A percentile compares a stretch with the other conserved stretches of the same genome.
Evolutionary conservation across 371 early-diverging fungal species (phyloP).

Genomic region (Sporodiniella umbellata): DNA sequence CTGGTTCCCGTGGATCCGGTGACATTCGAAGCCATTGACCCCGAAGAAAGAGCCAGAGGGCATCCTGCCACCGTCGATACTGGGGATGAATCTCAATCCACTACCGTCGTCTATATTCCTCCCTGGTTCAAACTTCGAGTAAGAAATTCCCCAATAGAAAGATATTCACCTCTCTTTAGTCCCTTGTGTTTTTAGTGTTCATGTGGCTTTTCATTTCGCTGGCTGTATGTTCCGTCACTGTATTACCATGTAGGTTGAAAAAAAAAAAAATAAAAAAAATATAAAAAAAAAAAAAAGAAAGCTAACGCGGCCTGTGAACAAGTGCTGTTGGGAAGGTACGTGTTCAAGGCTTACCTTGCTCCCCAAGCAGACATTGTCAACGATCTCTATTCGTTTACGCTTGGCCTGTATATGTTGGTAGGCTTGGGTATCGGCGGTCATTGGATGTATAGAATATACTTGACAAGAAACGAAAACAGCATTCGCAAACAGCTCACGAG

Average conservation of each 20-base stretch:
- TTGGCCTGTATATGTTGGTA: slow-evolving; percentile 38
- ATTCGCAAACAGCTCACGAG: no score
- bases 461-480: no score
- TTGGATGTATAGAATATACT: slow-evolving; percentile 5
- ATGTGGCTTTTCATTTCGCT: slow-evolving; percentile 60
- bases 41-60: slow-evolving; percentile 52
- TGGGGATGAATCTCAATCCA: slow-evolving; percentile 45
- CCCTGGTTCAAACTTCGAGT: slow-evolving; percentile 56
- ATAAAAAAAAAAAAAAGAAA: neutral
- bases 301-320: no score
- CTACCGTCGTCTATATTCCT: slow-evolving; percentile 66
- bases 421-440: slow-evolving; percentile 17
- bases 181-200: slow-evolving; percentile 29
- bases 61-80: slow-evolving; percentile 55
- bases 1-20: slow-evolving; percentile 69
- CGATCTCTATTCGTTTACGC: slow-evolving; percentile 57
- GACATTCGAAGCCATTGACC: slow-evolving; percentile 56
- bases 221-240: slow-evolving; percentile 45
- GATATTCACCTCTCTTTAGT: slow-evolving; percentile 4
- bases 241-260: slow-evolving; percentile 49
- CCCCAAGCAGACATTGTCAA: slow-evolving; percentile 38
- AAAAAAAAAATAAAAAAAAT: neutral
- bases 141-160: neutral
- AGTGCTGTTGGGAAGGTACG: slow-evolving; percentile 51
- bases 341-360: slow-evolving; percentile 38